phyloP scores from a whole-genome alignment of 2,329 filamentous ascomycete species.

The Aspergillus fijiensis region DNA sequence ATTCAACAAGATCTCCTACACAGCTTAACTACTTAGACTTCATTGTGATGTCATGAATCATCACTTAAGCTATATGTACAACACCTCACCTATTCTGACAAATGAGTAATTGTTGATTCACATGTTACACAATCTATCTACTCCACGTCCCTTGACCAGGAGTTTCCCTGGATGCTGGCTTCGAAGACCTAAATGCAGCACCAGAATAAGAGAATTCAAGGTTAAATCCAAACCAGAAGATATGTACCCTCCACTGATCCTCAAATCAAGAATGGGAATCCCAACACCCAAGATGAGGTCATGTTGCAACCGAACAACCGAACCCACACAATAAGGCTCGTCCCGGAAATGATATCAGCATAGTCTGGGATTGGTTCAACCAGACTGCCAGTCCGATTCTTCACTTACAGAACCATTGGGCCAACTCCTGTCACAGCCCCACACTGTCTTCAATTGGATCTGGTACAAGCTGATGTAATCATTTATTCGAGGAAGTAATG shows the following conservation, averaged over 20 bases:
- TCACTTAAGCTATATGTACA: not conserved
- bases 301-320: not conserved
- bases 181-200: no score
- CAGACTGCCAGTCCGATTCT: not conserved
- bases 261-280: not conserved
- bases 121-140: not conserved
- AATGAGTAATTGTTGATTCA: not conserved
- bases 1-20: not conserved
- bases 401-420: no score
- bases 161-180: no score
- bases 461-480: no score
- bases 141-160: no score
- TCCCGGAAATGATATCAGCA: not conserved
- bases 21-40: not conserved
- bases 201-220: no score
- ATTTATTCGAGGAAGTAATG: no score
- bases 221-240: no score
- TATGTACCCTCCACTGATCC: fast-evolving
- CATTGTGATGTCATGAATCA: not conserved
- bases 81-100: not conserved
- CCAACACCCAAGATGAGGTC: not conserved
- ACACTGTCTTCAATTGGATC: no score
- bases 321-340: not conserved
- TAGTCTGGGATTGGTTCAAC: not conserved
- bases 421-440: no score